A percentile compares a stretch with the other conserved stretches of the same genome.
These are phyloP conservation scores for Pestalotiopsis sp. DNA, from an alignment of 2,329 filamentous ascomycete genomes.

Conservation along the genomic window DNA sequence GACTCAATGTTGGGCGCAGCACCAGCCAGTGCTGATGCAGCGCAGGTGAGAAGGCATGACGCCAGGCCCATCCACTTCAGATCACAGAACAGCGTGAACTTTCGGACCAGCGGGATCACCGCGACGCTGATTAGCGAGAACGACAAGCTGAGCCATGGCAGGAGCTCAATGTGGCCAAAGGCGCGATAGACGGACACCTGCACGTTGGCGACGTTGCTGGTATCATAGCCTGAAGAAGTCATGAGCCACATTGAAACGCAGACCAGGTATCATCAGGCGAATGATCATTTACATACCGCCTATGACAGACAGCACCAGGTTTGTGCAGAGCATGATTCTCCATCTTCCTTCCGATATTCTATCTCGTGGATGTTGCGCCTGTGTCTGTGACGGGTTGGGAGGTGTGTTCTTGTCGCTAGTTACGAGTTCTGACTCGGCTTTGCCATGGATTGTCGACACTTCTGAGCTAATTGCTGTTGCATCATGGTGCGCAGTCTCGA, in stretches of 20 bases:
- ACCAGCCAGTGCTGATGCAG: slow-evolving; percentile 32
- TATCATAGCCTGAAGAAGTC: slow-evolving; percentile 38
- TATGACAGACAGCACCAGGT: slow-evolving; percentile 4
- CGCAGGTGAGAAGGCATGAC: slow-evolving; percentile 29
- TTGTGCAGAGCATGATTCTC: background rate
- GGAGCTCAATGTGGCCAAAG: slow-evolving; percentile 38
- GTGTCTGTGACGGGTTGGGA: background rate
- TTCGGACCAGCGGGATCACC: slow-evolving; percentile 35
- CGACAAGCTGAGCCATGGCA: slow-evolving; percentile 41
- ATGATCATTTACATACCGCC: background rate
- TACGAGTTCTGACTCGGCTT: background rate
- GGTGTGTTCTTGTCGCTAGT: background rate
- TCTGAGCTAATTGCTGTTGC: background rate
- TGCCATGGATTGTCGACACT: background rate
- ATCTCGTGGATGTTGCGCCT: background rate
- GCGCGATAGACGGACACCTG: slow-evolving; percentile 61
- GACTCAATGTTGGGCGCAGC: slow-evolving; percentile 29
- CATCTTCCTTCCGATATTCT: background rate
- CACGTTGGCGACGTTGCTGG: slow-evolving; percentile 53
- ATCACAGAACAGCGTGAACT: slow-evolving; percentile 34
- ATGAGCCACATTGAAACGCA: background rate
- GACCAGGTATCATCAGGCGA: background rate
- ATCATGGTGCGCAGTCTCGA: background rate
- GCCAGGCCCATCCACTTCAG: slow-evolving; percentile 31
- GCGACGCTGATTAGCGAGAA: slow-evolving; percentile 37